Evolutionary conservation across 1,139 yeast species (phyloP).

Genomic region (Wickerhamomyces sp.): DNA sequence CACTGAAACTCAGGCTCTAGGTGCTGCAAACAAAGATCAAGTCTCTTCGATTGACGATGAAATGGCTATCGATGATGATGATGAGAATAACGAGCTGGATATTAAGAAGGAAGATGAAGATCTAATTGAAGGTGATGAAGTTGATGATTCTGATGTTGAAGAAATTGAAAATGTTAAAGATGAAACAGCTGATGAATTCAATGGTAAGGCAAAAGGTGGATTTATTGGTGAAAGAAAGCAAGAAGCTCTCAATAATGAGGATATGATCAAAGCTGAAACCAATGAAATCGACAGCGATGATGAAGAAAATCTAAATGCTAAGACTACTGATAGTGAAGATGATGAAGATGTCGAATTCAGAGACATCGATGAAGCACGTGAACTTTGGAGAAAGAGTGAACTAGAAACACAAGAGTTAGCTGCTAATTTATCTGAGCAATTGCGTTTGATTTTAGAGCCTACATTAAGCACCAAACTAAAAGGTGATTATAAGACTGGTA

Average conservation of each 20-base stretch:
- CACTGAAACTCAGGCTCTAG: slow-evolving; percentile 84
- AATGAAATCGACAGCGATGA: slow-evolving; percentile 30
- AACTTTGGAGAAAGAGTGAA: slow-evolving; percentile 80
- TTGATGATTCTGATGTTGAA: slow-evolving; percentile 30
- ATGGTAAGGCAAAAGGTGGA: slow-evolving; percentile 51
- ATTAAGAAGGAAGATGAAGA: slow-evolving; percentile 24
- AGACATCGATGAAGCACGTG: slow-evolving; percentile 62
- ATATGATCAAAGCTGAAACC: slow-evolving; percentile 30
- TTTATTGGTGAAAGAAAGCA: slow-evolving; percentile 45
- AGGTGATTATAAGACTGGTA: slow-evolving; percentile 98
- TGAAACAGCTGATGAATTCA: slow-evolving; percentile 40
- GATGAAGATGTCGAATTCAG: slow-evolving; percentile 34
- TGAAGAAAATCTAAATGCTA: slow-evolving; percentile 32
- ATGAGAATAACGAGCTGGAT: slow-evolving; percentile 29
- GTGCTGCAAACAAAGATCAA: slow-evolving; percentile 82
- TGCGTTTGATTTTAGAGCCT: slow-evolving; percentile 90
- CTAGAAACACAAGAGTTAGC: slow-evolving; percentile 81
- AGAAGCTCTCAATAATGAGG: slow-evolving; percentile 28
- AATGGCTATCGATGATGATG: slow-evolving; percentile 79
- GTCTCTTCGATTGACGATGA: slow-evolving; percentile 74
- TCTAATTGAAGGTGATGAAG: slow-evolving; percentile 20
- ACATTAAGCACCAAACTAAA: slow-evolving; percentile 88
- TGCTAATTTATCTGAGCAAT: slow-evolving; percentile 85
- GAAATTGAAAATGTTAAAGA: slow-evolving; percentile 26
- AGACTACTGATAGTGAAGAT: slow-evolving; percentile 29